Conservation (phyloP, 2,329 filamentous ascomycete genomes). For the Trichoderma pleuroti region DNA sequence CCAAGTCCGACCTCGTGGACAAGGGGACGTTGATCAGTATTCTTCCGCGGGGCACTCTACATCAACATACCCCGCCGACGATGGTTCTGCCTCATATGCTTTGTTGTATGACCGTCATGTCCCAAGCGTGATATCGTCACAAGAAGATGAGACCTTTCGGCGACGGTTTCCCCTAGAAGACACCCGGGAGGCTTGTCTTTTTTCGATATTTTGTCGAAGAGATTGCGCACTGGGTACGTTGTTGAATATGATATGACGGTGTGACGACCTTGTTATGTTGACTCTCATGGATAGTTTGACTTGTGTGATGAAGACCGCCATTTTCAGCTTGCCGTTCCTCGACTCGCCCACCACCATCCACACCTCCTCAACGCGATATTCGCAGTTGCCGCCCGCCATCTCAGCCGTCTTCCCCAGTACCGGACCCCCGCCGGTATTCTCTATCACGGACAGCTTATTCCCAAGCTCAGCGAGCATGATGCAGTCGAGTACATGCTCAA, state of each 20-base stretch:
- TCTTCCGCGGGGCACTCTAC: not conserved
- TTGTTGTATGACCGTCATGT: slow-evolving; percentile 2
- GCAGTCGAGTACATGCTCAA: slow-evolving; percentile 40
- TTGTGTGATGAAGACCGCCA: slow-evolving; percentile 40
- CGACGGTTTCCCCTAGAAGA: slow-evolving; percentile 32
- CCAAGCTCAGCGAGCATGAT: slow-evolving; percentile 35
- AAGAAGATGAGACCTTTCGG: not conserved
- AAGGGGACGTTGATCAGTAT: not conserved
- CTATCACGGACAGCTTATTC: slow-evolving; percentile 38
- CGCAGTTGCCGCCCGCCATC: slow-evolving; percentile 38
- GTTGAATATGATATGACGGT: not conserved
- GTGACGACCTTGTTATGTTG: not conserved
- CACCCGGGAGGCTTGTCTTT: slow-evolving; percentile 37
- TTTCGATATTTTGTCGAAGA: slow-evolving; percentile 40
- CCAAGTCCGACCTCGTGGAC: not conserved
- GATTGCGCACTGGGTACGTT: slow-evolving; percentile 38
- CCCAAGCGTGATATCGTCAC: not conserved
- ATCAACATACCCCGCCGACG: not conserved
- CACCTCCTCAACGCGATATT: slow-evolving; percentile 41
- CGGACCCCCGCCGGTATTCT: slow-evolving; percentile 35
- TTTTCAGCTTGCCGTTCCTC: slow-evolving; percentile 38
- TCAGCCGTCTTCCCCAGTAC: slow-evolving; percentile 38
- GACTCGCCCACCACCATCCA: slow-evolving; percentile 34
- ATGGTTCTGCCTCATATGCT: not conserved
- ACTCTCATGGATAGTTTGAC: slow-evolving; percentile 33